Conservation (phyloP, 805 yeast species). For the Debaryomyces maramus region DNA sequence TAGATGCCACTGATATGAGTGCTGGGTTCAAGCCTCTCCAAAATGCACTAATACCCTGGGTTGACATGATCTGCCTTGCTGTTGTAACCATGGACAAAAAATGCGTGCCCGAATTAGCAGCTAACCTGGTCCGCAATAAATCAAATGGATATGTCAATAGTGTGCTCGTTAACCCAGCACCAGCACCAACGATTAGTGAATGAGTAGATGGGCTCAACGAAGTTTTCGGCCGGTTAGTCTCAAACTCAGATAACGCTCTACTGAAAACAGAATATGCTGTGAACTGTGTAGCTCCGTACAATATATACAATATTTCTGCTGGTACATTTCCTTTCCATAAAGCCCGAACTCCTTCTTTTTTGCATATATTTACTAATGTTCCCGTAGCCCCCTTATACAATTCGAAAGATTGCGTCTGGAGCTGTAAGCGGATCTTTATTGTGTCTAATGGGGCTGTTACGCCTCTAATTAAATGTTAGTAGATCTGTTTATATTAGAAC, state of each 20-base stretch:
- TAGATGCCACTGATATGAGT: constrained; percentile 62
- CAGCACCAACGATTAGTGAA: constrained; percentile 63
- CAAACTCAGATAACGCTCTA: constrained; percentile 33
- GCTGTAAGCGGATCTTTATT: constrained; percentile 71
- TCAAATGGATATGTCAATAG: constrained; percentile 84
- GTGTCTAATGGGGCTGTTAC: constrained; percentile 79
- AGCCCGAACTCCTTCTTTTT: constrained; percentile 68
- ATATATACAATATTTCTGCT: constrained; percentile 79
- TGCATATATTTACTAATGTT: constrained; percentile 44
- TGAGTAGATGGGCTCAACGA: constrained; percentile 39
- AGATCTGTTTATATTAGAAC: background rate
- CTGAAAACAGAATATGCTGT: constrained; percentile 63
- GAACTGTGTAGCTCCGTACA: constrained; percentile 87
- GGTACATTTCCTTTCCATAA: constrained; percentile 98
- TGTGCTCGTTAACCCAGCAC: constrained; percentile 78
- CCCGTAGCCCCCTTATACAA: constrained; percentile 27
- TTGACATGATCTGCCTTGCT: constrained; percentile 22
- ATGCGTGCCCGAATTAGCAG: constrained; percentile 51
- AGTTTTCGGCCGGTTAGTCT: constrained; percentile 14
- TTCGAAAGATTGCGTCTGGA: constrained; percentile 38
- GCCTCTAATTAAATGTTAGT: constrained; percentile 41
- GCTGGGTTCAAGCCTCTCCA: constrained; percentile 53
- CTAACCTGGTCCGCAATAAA: constrained; percentile 81
- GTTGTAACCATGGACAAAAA: constrained; percentile 40
- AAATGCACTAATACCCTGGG: constrained; percentile 45